Base-by-base conservation (phyloP, 2,329 filamentous ascomycete genomes). In the Trichoderma harzianum region DNA sequence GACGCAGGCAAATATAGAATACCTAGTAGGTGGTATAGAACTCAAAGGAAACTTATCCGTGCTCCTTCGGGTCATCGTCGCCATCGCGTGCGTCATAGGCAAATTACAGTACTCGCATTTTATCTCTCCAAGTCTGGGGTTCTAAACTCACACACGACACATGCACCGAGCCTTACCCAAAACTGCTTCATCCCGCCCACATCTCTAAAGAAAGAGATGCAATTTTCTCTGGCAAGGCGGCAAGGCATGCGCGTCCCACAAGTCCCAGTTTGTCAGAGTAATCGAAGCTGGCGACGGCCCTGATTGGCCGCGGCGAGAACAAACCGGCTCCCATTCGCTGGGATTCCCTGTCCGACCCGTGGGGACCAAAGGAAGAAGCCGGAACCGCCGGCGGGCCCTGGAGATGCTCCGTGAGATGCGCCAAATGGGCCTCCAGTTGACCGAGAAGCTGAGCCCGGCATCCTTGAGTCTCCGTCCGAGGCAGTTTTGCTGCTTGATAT, bases 271-370 rank as follows among this genome's bases (percentile, higher is more conserved):
- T 14, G 47, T 24, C 36, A 34, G 39, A 47, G n/a, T 28, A 21
- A 60, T 12, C 14, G 16, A 60, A 32, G 57, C 18, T 61, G 36
- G 18, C n/a, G 14, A 5, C 7, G 36, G 21, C 18, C 14, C n/a
- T 70, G 67, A 69, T 70, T 72, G 77, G 75, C 73, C 69, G 71
- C 70, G 73, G 77, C 78, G 78, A 79, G 78, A 79, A 80, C 74
- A 79, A 79, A 79, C 78, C 78, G 78, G 78, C 71, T 67, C 47
- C 69, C 62, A 74, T 74, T 73, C 75, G 74, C 73, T 70, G 57
- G 67, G 72, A 68, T 73, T 66, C 76, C 77, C 75, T 72, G 73
- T 75, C 75, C 64, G 75, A 71, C 43, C 21, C 39, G 73, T 73
- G 74, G 66, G 30, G 61, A 47, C 32, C 61, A 60, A 60, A 76